These are phyloP conservation scores for Hypoxylon sp. DNA, from an alignment of 2,329 filamentous ascomycete species.

Conservation along the genomic window DNA sequence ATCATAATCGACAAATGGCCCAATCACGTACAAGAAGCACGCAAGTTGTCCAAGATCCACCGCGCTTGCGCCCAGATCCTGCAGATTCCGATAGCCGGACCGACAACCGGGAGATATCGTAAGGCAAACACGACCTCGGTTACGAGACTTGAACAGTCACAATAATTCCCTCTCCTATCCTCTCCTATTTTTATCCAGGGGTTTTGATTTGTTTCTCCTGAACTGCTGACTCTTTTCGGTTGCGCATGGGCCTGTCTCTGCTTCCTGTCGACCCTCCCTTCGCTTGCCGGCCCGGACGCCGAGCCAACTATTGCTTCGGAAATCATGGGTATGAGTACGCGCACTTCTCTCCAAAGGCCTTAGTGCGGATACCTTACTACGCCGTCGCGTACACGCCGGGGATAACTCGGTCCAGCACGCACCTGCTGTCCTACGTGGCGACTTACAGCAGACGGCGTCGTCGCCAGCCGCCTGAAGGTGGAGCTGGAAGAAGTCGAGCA, in stretches of 20 bases:
- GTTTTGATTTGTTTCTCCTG: constrained; percentile 20
- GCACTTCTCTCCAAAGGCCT: constrained; percentile 56
- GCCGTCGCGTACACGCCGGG: constrained; percentile 50
- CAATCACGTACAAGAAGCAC: constrained; percentile 20
- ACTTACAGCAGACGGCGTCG: constrained; percentile 59
- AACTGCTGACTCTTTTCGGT: background rate
- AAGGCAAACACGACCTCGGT: no score
- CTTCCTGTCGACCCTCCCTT: constrained; percentile 43
- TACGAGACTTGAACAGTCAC: no score
- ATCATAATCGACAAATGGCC: constrained; percentile 15
- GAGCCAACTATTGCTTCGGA: background rate
- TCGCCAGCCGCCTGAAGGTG: constrained; percentile 60
- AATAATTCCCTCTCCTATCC: background rate
- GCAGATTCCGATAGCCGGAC: constrained; percentile 15
- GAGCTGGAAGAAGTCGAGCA: constrained; percentile 54
- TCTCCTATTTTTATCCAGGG: constrained; percentile 1
- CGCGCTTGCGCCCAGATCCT: constrained; percentile 14
- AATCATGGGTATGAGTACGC: constrained; percentile 28
- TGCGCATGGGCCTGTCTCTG: constrained; percentile 28
- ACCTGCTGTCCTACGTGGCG: constrained; percentile 60
- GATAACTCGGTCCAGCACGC: constrained; percentile 52
- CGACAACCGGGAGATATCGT: constrained; percentile 16
- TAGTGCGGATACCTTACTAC: constrained; percentile 51
- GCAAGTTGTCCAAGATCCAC: constrained; percentile 26
- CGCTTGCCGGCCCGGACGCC: constrained; percentile 42